Percentiles rank a stretch among this genome's conserved stretches.
These are phyloP conservation scores for Penicillium ochrochloron DNA, from an alignment of 495 filamentous ascomycete genomes.

Conservation along the genomic window DNA sequence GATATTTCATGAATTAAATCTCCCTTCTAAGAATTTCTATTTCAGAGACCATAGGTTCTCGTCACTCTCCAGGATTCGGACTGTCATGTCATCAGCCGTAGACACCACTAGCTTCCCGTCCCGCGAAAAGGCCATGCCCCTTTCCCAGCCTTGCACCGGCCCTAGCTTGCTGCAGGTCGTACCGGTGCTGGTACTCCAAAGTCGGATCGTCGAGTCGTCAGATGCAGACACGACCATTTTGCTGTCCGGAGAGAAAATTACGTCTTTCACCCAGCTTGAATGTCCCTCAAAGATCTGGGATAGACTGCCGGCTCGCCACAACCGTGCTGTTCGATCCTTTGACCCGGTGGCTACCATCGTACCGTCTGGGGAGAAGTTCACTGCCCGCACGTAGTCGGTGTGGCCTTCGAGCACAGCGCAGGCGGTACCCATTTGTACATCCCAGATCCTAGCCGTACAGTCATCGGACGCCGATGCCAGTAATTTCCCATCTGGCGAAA, in stretches of 20 bases:
- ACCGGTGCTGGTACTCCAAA: conserved; percentile 8
- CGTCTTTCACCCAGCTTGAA: conserved; percentile 15
- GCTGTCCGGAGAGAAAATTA: conserved; percentile 13
- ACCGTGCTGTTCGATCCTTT: conserved; percentile 10
- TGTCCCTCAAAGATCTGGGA: conserved; percentile 7
- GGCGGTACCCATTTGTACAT: conserved; percentile 11
- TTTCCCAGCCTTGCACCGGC: conserved; percentile 6
- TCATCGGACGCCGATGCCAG: conserved; percentile 29
- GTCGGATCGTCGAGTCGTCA: conserved; percentile 8
- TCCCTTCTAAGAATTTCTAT: conserved; percentile 8
- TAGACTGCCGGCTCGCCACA: conserved; percentile 6
- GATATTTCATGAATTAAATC: conserved; percentile 4
- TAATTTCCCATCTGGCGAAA: conserved; percentile 28
- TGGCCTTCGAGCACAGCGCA: conserved; percentile 8
- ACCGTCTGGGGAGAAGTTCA: conserved; percentile 17
- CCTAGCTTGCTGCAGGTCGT: conserved; percentile 6
- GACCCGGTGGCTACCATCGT: conserved; percentile 8
- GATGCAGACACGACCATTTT: background rate
- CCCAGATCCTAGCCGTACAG: conserved; percentile 42
- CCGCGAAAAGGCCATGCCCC: conserved; percentile 8
- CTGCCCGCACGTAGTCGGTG: conserved; percentile 16
- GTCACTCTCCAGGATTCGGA: conserved; percentile 12
- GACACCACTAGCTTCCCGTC: conserved; percentile 14
- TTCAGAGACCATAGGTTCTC: conserved; percentile 3
- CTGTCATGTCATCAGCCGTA: conserved; percentile 13